phyloP scores from a whole-genome alignment of 106 monocot species.

The Posidonia australis region DNA sequence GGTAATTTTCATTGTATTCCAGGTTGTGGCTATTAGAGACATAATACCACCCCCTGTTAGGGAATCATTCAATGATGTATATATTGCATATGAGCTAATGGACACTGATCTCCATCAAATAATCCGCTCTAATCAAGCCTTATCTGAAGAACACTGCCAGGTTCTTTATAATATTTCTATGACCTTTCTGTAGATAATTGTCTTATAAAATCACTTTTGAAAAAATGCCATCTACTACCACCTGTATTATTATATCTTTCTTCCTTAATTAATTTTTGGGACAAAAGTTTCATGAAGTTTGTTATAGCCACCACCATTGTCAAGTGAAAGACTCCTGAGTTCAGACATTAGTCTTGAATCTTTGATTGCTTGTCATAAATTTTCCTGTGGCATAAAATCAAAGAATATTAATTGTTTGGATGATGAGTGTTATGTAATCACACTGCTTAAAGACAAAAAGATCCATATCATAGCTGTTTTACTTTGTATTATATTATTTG shows the following conservation, averaged over 20 bases:
- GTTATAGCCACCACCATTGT: too few relatives aligned
- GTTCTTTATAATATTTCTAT: constrained; percentile 8
- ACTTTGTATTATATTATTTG: too few relatives aligned
- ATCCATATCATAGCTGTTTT: too few relatives aligned
- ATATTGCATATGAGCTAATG: constrained; percentile 79
- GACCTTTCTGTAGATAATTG: background rate
- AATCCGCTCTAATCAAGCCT: constrained; percentile 72
- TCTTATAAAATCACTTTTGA: too few relatives aligned
- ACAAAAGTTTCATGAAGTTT: background rate
- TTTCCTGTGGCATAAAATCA: too few relatives aligned
- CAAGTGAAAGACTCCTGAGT: too few relatives aligned
- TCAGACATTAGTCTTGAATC: too few relatives aligned
- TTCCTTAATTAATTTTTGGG: background rate
- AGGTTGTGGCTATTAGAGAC: constrained; percentile 77
- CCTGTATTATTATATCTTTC: background rate
- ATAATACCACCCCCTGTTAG: constrained; percentile 60
- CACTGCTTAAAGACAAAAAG: too few relatives aligned
- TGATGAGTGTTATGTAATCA: too few relatives aligned
- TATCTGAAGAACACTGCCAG: constrained; percentile 81
- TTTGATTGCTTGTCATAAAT: too few relatives aligned
- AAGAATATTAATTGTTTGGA: too few relatives aligned
- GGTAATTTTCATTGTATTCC: constrained; percentile 4
- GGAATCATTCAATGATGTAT: constrained; percentile 63
- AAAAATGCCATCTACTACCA: too few relatives aligned
- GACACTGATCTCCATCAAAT: constrained; percentile 85